Conservation (phyloP, 192 early-diverging fungal species). For the Phlyctochytrium bullatum region DNA sequence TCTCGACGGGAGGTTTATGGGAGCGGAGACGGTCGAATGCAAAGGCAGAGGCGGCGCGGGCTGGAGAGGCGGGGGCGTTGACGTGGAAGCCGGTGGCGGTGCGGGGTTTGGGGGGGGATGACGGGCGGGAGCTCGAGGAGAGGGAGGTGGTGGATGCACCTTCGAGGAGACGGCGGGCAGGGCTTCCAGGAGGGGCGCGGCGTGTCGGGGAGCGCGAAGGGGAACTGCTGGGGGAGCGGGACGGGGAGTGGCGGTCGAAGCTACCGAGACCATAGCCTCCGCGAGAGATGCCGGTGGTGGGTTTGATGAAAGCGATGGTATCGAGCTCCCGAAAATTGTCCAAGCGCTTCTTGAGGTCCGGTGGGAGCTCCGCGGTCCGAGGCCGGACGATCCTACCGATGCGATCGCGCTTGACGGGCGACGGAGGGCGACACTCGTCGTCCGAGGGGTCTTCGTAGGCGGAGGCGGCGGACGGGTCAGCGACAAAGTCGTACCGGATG, state of each 20-base stretch:
- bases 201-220: too few relatives aligned
- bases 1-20: neutral
- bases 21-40: neutral
- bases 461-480: neutral
- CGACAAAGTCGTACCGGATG: constrained; percentile 21
- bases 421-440: constrained; percentile 1
- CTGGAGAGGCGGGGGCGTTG: neutral
- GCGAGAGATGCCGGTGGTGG: neutral
- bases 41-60: neutral
- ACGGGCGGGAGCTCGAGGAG: too few relatives aligned
- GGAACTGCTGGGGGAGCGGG: too few relatives aligned
- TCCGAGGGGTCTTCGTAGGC: constrained; percentile 3
- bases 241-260: too few relatives aligned
- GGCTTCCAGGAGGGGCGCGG: too few relatives aligned
- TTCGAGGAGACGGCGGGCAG: too few relatives aligned
- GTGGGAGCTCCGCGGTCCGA: constrained; percentile 21
- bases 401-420: neutral
- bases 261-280: neutral
- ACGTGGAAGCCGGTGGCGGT: too few relatives aligned
- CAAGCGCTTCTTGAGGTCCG: constrained; percentile 13
- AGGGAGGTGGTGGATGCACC: too few relatives aligned
- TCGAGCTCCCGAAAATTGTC: constrained; percentile 22
- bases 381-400: constrained; percentile 13
- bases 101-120: too few relatives aligned
- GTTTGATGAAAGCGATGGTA: constrained; percentile 16